Evolutionary conservation across 1,284 basidiomycete species (phyloP).

Genomic region (Pterulicium gracile): DNA sequence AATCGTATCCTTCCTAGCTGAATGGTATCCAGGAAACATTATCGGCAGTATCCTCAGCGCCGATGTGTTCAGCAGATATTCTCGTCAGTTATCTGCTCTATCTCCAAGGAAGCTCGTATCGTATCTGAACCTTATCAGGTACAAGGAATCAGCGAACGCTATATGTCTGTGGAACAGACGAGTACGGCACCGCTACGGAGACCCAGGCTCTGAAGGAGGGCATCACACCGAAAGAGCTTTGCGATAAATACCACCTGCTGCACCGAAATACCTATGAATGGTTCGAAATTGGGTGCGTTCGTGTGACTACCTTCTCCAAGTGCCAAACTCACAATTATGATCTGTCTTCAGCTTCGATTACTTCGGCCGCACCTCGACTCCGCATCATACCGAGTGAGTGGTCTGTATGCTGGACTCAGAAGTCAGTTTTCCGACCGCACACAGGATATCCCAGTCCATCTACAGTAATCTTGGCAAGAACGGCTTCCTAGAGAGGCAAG

Average conservation of each 20-base stretch:
- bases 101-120: not conserved
- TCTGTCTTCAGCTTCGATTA: conserved; percentile 73
- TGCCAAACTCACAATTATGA: conserved; percentile 7
- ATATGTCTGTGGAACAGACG: conserved; percentile 96
- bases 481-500: conserved; percentile 67
- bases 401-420: too few species aligned
- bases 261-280: conserved; percentile 93
- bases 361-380: conserved; percentile 93
- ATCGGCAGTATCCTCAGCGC: conserved; percentile 95
- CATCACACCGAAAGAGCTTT: conserved; percentile 78
- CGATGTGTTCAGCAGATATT: conserved; percentile 69
- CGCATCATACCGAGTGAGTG: conserved; percentile 78
- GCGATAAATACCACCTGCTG: conserved; percentile 88
- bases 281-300: conserved; percentile 74
- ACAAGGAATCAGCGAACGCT: conserved; percentile 65
- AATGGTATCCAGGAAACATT: conserved; percentile 67
- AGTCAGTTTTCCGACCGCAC: too few species aligned
- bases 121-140: conserved; percentile 28
- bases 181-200: conserved; percentile 98
- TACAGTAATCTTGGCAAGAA: conserved; percentile 79
- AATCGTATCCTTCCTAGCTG: conserved; percentile 4
- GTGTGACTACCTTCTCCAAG: conserved; percentile 1
- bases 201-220: conserved; percentile 95
- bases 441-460: conserved; percentile 84
- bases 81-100: conserved; percentile 37